Evolutionary conservation across 352 stramenopile genomes (phyloP).

Genomic region (Phytophthora meadii): DNA sequence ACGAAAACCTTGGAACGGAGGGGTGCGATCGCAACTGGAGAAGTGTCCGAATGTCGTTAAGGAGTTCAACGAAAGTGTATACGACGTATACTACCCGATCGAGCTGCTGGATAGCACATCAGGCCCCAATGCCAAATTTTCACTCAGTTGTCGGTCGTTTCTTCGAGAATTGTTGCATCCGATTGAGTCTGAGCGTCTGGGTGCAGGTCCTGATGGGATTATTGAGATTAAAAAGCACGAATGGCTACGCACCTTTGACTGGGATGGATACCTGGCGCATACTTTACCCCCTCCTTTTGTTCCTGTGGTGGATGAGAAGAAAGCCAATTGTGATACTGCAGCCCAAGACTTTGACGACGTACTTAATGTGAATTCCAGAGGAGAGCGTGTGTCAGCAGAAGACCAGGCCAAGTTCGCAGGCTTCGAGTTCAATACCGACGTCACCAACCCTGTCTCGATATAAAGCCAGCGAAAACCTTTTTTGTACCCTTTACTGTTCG

Average conservation of each 20-base stretch:
- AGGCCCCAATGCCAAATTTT: constrained; percentile 28
- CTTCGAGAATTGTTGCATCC: constrained; percentile 62
- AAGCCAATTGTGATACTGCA: constrained; percentile 72
- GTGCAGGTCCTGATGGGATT: constrained; percentile 29
- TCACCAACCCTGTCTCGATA: constrained; percentile 27
- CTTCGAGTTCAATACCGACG: constrained; percentile 70
- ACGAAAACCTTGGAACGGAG: constrained; percentile 50
- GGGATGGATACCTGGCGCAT: constrained; percentile 47
- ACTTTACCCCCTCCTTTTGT: constrained; percentile 51
- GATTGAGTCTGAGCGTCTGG: constrained; percentile 49
- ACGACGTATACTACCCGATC: constrained; percentile 58
- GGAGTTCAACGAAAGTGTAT: constrained; percentile 31
- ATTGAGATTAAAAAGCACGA: constrained; percentile 59
- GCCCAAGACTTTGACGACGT: constrained; percentile 73
- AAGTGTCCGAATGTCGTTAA: constrained; percentile 35
- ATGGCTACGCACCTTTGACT: constrained; percentile 67
- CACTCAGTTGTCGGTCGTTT: constrained; percentile 44
- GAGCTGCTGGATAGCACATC: constrained; percentile 48
- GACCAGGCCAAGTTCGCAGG: constrained; percentile 60
- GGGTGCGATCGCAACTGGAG: constrained; percentile 43
- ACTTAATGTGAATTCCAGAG: constrained; percentile 46
- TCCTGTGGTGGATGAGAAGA: constrained; percentile 61
- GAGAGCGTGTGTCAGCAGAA: constrained; percentile 42
- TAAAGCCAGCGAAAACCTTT: constrained; percentile 12
- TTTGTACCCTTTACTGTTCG: not conserved